Evolutionary conservation across 768 basidiomycete species (phyloP), one percentile per base, ranked within the genome.

Genomic region (Fomitopsis serialis): DNA sequence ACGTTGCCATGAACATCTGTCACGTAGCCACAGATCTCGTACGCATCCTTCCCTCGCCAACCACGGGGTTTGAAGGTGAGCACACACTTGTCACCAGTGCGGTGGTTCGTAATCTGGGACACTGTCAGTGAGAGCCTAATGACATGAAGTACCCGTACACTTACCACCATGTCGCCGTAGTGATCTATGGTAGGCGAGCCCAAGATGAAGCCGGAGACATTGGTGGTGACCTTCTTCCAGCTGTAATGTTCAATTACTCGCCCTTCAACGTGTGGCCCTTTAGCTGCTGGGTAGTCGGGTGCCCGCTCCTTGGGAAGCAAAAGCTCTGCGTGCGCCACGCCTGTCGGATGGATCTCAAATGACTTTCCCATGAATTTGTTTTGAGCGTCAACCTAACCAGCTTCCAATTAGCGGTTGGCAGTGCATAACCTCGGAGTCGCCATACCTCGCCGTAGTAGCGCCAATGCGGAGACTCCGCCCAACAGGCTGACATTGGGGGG

Each of bases 341-440:
- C 95, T 2, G 94, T 98, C 1, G 95, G 95, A 23, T 92, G 74
- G 61, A 98, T 97, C 74, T 98, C 95, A 64, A 98, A 98, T 0
- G 88, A 91, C 68, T 94, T 92, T 40, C 95, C 95, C 79, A 93
- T 87, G 68, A 98, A 97, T 70, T 86, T 96, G 67, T 94, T 95
- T 69, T 97, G 93, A 2, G 95, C 95, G 63, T 97, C 95, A 50
- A 98, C 95, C 84, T 93, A 52, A 1, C 11, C 6, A 40, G 6
- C 15, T 40, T 5, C 15, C 15, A 17, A 15, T 8, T 17, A 19
- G 37, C 13, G 15, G 7, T 40, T 17, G 15, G 4, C 15, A 40
- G 37, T 17, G 8, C 42, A 45, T 22, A 54, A 21, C 23, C 2
- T 53, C 15, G 60, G 54, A 13, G 57, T 27, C 6, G 32, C 11